phyloP scores from a whole-genome alignment of 1,284 basidiomycete species.

The Fomitiporia mediterranea region DNA sequence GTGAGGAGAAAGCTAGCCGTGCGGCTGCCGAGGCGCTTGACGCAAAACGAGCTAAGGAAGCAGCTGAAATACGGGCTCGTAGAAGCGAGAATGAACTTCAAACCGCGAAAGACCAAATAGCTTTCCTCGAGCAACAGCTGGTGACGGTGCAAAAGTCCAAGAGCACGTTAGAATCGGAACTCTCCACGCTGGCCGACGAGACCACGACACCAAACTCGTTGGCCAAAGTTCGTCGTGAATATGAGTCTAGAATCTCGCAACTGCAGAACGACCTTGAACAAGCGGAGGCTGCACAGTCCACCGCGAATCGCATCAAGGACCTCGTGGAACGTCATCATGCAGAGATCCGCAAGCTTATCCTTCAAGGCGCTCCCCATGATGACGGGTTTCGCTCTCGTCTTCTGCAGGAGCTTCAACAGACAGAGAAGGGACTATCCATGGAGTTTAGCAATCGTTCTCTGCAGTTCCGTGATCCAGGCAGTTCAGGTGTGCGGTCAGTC shows the following conservation, averaged over 20 bases:
- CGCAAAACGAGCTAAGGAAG: constrained; percentile 60
- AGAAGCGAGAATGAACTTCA: constrained; percentile 59
- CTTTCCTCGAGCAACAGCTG: constrained; percentile 51
- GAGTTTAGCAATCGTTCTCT: constrained; percentile 42
- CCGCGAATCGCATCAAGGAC: constrained; percentile 53
- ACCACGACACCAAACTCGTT: constrained; percentile 50
- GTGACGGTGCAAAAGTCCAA: constrained; percentile 54
- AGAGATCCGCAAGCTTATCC: constrained; percentile 62
- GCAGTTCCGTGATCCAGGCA: constrained; percentile 24
- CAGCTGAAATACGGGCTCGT: constrained; percentile 54
- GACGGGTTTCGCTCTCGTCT: constrained; percentile 60
- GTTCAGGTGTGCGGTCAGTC: constrained; percentile 30
- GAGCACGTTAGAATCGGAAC: constrained; percentile 62
- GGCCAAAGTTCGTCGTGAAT: constrained; percentile 59
- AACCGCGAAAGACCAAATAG: constrained; percentile 45
- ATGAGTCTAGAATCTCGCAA: constrained; percentile 59
- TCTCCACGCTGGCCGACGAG: constrained; percentile 62
- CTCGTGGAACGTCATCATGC: constrained; percentile 65
- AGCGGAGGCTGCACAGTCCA: constrained; percentile 44
- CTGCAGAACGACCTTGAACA: constrained; percentile 63
- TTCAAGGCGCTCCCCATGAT: constrained; percentile 53
- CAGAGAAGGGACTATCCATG: constrained; percentile 58
- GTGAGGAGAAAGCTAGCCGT: constrained; percentile 52
- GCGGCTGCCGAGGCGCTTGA: constrained; percentile 58
- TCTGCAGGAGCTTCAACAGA: constrained; percentile 61